A percentile compares a stretch with the other conserved stretches of the same genome.
Evolutionary conservation across 2,329 filamentous ascomycete species (phyloP).

Genomic region (Microcyclospora pomicola): DNA sequence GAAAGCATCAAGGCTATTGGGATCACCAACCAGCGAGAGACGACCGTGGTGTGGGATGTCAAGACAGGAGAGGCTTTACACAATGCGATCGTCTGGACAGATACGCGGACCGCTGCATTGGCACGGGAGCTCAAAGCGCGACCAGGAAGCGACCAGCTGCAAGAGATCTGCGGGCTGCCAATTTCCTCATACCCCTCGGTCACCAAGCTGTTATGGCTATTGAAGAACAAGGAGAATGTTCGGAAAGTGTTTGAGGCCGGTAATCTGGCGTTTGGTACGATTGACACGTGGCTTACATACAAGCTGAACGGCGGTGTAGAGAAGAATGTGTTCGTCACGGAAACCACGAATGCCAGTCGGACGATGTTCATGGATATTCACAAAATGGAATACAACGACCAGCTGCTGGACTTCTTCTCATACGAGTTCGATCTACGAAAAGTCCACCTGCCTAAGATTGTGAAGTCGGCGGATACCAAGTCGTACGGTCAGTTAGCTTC

Average conservation of each 20-base stretch:
- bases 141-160: constrained; percentile 54
- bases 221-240: constrained; percentile 57
- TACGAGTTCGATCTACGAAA: constrained; percentile 54
- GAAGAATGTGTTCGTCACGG: constrained; percentile 64
- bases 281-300: constrained; percentile 81
- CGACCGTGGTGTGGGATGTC: constrained; percentile 71
- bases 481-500: constrained; percentile 55
- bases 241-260: constrained; percentile 62
- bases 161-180: constrained; percentile 62
- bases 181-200: constrained; percentile 81
- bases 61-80: constrained; percentile 66
- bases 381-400: constrained; percentile 66
- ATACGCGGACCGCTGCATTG: constrained; percentile 63
- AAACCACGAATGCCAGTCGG: constrained; percentile 74
- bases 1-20: constrained; percentile 64
- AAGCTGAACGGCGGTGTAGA: constrained; percentile 56
- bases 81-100: constrained; percentile 83
- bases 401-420: constrained; percentile 60
- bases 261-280: constrained; percentile 68
- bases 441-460: constrained; percentile 66
- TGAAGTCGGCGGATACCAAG: constrained; percentile 61
- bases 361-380: constrained; percentile 92
- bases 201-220: constrained; percentile 72
- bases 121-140: constrained; percentile 62
- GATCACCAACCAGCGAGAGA: constrained; percentile 85